phyloP scores from a whole-genome alignment of 768 basidiomycete species.

The Tylopilus felleus region DNA sequence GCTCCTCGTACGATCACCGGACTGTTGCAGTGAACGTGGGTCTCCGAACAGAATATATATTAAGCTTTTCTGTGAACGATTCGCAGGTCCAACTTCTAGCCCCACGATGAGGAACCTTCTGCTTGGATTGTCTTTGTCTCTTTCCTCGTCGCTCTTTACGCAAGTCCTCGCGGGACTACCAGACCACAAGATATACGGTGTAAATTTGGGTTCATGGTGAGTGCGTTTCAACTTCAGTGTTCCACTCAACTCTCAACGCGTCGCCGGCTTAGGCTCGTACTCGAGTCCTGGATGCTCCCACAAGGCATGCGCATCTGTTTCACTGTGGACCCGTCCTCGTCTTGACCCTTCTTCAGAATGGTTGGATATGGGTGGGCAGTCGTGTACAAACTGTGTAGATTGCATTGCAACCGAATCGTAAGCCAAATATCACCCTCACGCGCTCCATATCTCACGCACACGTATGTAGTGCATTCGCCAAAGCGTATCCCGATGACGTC shows the following conservation, averaged over 20 bases:
- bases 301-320: slow-evolving; percentile 38
- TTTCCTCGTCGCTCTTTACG: slow-evolving; percentile 16
- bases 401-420: slow-evolving; percentile 73
- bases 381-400: slow-evolving; percentile 52
- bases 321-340: background rate
- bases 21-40: background rate
- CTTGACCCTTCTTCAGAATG: slow-evolving; percentile 47
- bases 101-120: slow-evolving; percentile 21
- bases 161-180: slow-evolving; percentile 21
- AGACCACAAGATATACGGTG: slow-evolving; percentile 57
- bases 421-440: background rate
- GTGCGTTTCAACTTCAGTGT: slow-evolving; percentile 8
- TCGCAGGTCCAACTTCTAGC: background rate
- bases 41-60: slow-evolving; percentile 9
- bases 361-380: slow-evolving; percentile 68
- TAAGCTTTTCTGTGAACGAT: background rate
- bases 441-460: background rate
- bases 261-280: slow-evolving; percentile 52
- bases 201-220: slow-evolving; percentile 67
- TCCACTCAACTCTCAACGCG: background rate
- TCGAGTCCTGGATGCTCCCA: slow-evolving; percentile 85
- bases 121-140: slow-evolving; percentile 10
- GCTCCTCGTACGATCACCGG: slow-evolving; percentile 1
- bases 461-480: slow-evolving; percentile 49
- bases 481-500: slow-evolving; percentile 49